Conservation (phyloP, 2,329 filamentous ascomycete species). For the Beauveria caledonica region DNA sequence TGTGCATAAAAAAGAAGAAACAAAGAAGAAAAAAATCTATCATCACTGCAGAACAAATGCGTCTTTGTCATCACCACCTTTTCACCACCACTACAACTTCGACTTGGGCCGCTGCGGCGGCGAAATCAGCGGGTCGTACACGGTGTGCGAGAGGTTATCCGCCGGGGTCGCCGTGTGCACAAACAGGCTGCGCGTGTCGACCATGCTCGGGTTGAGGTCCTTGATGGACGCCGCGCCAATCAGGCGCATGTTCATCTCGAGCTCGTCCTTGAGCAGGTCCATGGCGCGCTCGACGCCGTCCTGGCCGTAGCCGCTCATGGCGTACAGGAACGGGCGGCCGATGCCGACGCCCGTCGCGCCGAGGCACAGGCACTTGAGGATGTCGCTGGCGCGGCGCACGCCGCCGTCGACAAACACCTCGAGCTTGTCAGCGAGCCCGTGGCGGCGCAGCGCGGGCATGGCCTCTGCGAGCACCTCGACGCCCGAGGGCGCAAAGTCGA, state of each 20-base stretch:
- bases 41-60: neutral
- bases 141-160: constrained; percentile 39
- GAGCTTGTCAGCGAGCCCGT: constrained; percentile 65
- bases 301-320: constrained; percentile 87
- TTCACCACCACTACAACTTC: constrained; percentile 36
- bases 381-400: constrained; percentile 81
- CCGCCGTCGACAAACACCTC: constrained; percentile 92
- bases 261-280: constrained; percentile 87
- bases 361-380: constrained; percentile 89
- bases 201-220: constrained; percentile 69
- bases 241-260: constrained; percentile 98
- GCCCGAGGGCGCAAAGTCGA: constrained; percentile 83
- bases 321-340: constrained; percentile 88
- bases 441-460: constrained; percentile 73
- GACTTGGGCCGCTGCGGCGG: constrained; percentile 44
- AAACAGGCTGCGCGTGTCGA: constrained; percentile 67
- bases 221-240: constrained; percentile 70
- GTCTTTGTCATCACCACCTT: neutral
- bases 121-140: constrained; percentile 46
- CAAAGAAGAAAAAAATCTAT: neutral
- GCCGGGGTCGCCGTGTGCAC: constrained; percentile 41
- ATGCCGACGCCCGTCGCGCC: constrained; percentile 91
- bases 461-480: constrained; percentile 90
- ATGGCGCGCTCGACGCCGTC: constrained; percentile 86
- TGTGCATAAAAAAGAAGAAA: neutral